Evolutionary conservation across 495 filamentous ascomycete species (phyloP).

Genomic region (Xylaria venustula): DNA sequence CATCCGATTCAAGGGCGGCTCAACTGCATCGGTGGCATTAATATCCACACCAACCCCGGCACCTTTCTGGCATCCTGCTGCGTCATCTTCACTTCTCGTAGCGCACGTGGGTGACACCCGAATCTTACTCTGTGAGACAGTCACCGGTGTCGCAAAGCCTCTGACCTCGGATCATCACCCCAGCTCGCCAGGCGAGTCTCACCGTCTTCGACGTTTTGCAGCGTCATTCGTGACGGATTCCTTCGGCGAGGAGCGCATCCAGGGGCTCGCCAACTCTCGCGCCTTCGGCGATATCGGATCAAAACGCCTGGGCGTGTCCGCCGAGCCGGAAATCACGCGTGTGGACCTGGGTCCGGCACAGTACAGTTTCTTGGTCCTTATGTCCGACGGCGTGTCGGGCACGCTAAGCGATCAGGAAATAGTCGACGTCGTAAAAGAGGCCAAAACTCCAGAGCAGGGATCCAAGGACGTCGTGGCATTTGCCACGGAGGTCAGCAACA

Average conservation of each 20-base stretch:
- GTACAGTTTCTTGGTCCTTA: constrained; percentile 82
- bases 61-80: constrained; percentile 91
- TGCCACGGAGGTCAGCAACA: constrained; percentile 76
- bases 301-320: constrained; percentile 89
- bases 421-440: constrained; percentile 92
- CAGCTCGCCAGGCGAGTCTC: constrained; percentile 76
- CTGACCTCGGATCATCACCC: constrained; percentile 89
- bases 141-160: constrained; percentile 72
- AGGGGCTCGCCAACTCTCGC: constrained; percentile 88
- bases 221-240: constrained; percentile 88
- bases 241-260: constrained; percentile 95
- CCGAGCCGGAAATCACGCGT: constrained; percentile 81
- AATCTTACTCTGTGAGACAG: constrained; percentile 79
- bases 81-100: constrained; percentile 77
- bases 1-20: constrained; percentile 85
- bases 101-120: constrained; percentile 94
- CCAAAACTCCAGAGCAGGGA: constrained; percentile 82
- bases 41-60: constrained; percentile 87
- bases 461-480: constrained; percentile 76
- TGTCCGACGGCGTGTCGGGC: constrained; percentile 84
- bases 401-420: constrained; percentile 87
- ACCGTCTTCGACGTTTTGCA: constrained; percentile 80
- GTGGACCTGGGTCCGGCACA: constrained; percentile 75
- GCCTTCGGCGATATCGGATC: constrained; percentile 88
- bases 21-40: constrained; percentile 82